Base-by-base conservation (phyloP, 1,284 basidiomycete genomes). In the Puccinia hordei region DNA sequence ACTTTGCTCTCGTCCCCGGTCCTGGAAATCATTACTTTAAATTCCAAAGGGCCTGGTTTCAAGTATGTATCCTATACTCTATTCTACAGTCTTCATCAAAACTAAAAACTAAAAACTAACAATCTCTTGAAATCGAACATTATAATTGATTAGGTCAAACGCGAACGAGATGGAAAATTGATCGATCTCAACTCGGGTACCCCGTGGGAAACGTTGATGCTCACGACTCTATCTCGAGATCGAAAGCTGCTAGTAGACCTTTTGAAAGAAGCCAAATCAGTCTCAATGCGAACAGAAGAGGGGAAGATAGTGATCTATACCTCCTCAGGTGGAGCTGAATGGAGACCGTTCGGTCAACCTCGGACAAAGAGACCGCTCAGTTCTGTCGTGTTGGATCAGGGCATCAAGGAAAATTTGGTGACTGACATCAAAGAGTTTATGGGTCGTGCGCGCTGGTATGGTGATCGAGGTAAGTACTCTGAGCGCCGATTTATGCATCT, bases 261-360 rank as follows among this genome's bases (percentile, higher is more conserved):
- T 15, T 89, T 99, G 3, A 87, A 89, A 3, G 96, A 99, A 85
- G 96, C 97, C 30, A 89, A 94, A 63, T 91, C 93, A 84, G 88
- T 97, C 51, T 95, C 95, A 0, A 89, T 97, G 87, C 89, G 88
- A 57, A 91, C 90, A 0, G 92, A 94, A 80, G 93, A 98, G 85
- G 96, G 96, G 69, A 96, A 96, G 85, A 93, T 97, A 27, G 92
- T 98, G 78, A 93, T 99, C 82, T 94, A 96, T 83, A 98, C 95
- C 0, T 93, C 95, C 12, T 59, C 38, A 19, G 97, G 95, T 93
- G 94, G 94, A 0, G 91, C 91, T 24, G 95, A 98, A 85, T 99
- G 97, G 97, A 89, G 91, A 79, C 95, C 93, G 3, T 99, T 99
- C 84, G 97, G 97, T 5, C 91, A 92, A 83, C 96, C 97, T 30